These are phyloP conservation scores for Magnolia officinalis DNA, from an alignment of 164 flowering plant species.

Conservation along the genomic window DNA sequence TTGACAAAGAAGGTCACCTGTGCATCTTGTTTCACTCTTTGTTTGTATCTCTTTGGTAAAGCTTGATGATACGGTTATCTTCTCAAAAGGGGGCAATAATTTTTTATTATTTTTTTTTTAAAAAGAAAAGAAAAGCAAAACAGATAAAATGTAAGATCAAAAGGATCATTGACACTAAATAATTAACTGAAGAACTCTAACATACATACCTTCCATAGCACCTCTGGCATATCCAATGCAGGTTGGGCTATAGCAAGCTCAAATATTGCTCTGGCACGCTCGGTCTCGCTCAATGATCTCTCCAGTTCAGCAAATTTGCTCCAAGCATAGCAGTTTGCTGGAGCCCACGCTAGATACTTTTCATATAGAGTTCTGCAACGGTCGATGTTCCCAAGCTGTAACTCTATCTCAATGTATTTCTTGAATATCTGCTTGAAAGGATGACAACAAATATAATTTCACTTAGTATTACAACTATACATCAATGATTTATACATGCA, in stretches of 20 bases:
- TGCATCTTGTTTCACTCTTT: too few relatives aligned
- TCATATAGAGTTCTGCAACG: conserved; percentile 84
- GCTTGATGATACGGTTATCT: too few relatives aligned
- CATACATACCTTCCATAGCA: conserved; percentile 79
- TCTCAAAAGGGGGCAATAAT: too few relatives aligned
- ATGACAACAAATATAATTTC: conserved; percentile 6
- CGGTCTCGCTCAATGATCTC: conserved; percentile 66
- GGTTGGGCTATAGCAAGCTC: conserved; percentile 94
- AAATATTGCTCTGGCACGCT: conserved; percentile 79
- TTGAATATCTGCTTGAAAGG: conserved; percentile 65
- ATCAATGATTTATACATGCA: background rate
- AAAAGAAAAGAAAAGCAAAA: too few relatives aligned
- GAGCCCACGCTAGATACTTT: conserved; percentile 90
- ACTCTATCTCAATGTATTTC: conserved; percentile 91
- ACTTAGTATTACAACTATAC: background rate
- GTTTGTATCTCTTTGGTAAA: too few relatives aligned
- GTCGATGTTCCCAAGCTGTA: conserved; percentile 79
- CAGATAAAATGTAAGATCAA: too few relatives aligned
- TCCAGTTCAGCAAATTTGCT: conserved; percentile 90
- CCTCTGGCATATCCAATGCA: conserved; percentile 91
- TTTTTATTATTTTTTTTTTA: too few relatives aligned
- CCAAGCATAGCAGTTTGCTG: conserved; percentile 98
- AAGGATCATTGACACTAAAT: background rate
- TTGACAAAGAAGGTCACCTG: too few relatives aligned
- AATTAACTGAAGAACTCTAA: background rate